Percentiles rank a stretch among this genome's conserved stretches.
Evolutionary conservation across 345 rosid genomes (phyloP).

Genomic region (Erucastrum elatum): DNA sequence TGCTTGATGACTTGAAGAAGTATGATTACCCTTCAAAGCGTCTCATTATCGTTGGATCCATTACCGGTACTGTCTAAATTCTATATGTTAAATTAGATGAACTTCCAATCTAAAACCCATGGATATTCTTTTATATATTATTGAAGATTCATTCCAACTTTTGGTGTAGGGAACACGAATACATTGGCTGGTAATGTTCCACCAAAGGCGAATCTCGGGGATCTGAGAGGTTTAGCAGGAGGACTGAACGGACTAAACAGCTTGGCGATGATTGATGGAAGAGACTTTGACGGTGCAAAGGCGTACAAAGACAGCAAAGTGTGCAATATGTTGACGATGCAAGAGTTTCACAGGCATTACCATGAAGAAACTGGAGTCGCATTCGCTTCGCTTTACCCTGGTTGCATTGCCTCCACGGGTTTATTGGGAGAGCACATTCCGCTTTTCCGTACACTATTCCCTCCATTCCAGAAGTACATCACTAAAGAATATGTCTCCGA

Average conservation of each 20-base stretch:
- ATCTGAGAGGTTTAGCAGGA: conserved; percentile 82
- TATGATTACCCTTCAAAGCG: conserved; percentile 89
- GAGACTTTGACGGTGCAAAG: conserved; percentile 93
- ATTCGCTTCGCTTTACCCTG: conserved; percentile 90
- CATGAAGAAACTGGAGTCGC: conserved; percentile 84
- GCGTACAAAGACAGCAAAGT: conserved; percentile 99
- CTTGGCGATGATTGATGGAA: conserved; percentile 86
- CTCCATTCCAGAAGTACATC: conserved; percentile 97
- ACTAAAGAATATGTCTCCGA: conserved; percentile 96
- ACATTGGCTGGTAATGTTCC: conserved; percentile 97
- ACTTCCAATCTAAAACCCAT: background rate
- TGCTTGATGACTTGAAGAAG: conserved; percentile 77
- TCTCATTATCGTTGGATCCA: conserved; percentile 90
- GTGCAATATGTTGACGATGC: conserved; percentile 96
- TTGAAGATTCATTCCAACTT: too few relatives aligned
- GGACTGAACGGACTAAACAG: conserved; percentile 87
- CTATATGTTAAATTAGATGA: background rate
- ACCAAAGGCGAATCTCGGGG: conserved; percentile 92
- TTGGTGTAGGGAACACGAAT: conserved; percentile 74
- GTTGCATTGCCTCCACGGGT: conserved; percentile 97
- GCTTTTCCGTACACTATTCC: conserved; percentile 85
- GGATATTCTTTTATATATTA: too few relatives aligned
- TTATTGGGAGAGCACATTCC: conserved; percentile 97
- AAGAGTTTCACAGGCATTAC: conserved; percentile 89
- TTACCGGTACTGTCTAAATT: conserved; percentile 58